These are phyloP conservation scores for Ichthyophthirius multifiliis DNA, from an alignment of 169 alveolate species.

Conservation along the genomic window DNA sequence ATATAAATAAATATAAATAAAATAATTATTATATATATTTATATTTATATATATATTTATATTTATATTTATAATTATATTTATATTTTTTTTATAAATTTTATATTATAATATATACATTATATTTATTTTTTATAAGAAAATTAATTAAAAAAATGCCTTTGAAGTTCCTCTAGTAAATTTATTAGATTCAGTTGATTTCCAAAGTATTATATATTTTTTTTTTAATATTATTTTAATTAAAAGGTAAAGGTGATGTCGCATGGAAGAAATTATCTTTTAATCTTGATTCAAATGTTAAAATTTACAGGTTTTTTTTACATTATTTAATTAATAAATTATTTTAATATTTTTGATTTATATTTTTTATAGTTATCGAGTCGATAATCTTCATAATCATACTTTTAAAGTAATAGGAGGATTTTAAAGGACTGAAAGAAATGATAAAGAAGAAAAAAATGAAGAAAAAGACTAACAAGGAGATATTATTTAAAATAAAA, in stretches of 20 bases:
- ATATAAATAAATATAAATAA: neutral
- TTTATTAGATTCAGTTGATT: slow-evolving; percentile 40
- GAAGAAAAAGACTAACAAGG: slow-evolving; percentile 46
- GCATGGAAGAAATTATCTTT: slow-evolving; percentile 67
- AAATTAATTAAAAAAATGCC: slow-evolving; percentile 63
- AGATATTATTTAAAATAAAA: slow-evolving; percentile 28
- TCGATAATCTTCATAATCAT: slow-evolving; percentile 56
- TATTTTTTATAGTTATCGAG: slow-evolving; percentile 33
- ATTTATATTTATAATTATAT: neutral
- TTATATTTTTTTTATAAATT: neutral
- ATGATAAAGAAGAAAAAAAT: slow-evolving; percentile 36
- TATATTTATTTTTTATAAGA: slow-evolving; percentile 10
- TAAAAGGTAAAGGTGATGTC: slow-evolving; percentile 47
- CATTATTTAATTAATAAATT: neutral
- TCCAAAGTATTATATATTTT: neutral
- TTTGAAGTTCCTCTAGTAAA: slow-evolving; percentile 52
- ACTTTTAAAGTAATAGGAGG: slow-evolving; percentile 63
- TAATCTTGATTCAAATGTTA: slow-evolving; percentile 53
- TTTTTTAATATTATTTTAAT: neutral
- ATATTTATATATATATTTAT: neutral
- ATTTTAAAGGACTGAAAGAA: slow-evolving; percentile 44
- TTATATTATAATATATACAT: neutral
- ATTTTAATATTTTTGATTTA: neutral
- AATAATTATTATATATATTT: neutral
- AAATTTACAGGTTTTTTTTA: slow-evolving; percentile 39